Evolutionary conservation across 129 eudicot genomes (phyloP).

Genomic region (Flaveria ramosissima): DNA sequence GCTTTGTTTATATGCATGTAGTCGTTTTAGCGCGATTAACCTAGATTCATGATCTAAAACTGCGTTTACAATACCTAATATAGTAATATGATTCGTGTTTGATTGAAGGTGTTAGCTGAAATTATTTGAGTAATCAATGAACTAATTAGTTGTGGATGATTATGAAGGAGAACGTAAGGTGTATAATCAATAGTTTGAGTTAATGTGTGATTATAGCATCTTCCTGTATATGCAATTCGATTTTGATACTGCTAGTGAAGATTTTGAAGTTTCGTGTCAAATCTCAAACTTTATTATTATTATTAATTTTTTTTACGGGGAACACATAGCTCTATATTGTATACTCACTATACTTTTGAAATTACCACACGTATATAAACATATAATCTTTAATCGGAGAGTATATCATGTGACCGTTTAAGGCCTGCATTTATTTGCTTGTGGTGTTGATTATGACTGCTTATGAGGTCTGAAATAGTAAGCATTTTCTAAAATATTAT

Average conservation of each 20-base stretch:
- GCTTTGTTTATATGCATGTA: slow-evolving; percentile 24
- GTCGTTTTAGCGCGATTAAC: not conserved
- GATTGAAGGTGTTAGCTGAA: not conserved
- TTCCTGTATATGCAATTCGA: slow-evolving; percentile 1
- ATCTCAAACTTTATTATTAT: not conserved
- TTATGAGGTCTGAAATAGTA: not conserved
- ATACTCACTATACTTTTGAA: too few species aligned
- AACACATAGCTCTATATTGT: too few species aligned
- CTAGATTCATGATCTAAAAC: not conserved
- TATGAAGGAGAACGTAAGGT: not conserved
- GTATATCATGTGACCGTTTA: not conserved
- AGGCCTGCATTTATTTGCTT: not conserved
- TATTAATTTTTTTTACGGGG: too few species aligned
- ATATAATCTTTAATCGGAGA: too few species aligned
- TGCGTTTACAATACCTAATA: not conserved
- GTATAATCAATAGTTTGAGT: not conserved
- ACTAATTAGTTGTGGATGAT: not conserved
- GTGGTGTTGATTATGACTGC: not conserved
- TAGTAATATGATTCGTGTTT: not conserved
- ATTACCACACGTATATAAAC: too few species aligned
- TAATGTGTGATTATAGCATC: not conserved
- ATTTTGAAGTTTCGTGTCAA: not conserved
- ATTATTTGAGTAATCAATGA: not conserved
- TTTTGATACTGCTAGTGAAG: not conserved
- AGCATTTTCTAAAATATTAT: not conserved